A percentile compares a stretch with the other conserved stretches of the same genome.
Evolutionary conservation across 1,284 basidiomycete genomes (phyloP).

Genomic region (Erythrobasidium hasegawianum): DNA sequence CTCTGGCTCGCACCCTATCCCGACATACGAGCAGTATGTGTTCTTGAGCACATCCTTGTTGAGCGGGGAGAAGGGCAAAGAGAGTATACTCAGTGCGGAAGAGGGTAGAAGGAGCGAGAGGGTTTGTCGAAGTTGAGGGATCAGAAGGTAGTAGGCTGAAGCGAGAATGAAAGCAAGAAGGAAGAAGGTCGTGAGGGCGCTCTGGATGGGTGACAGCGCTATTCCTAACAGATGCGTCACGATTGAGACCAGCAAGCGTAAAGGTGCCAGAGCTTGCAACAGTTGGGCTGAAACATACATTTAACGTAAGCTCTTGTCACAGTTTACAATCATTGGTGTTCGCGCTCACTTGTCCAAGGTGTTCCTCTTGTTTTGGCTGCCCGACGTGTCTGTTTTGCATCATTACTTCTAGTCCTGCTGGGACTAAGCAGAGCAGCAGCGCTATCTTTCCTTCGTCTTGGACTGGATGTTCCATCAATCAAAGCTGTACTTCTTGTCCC

Average conservation of each 20-base stretch:
- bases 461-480: too few species aligned
- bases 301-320: background rate
- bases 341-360: background rate
- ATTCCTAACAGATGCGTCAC: background rate
- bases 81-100: background rate
- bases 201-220: background rate
- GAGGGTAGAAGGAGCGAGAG: background rate
- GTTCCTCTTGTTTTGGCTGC: background rate
- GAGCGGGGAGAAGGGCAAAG: background rate
- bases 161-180: background rate
- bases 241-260: background rate
- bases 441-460: too few species aligned
- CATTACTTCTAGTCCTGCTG: background rate
- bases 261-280: background rate
- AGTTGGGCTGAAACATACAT: background rate
- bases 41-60: background rate
- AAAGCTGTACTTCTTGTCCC: too few species aligned
- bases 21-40: background rate
- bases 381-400: background rate
- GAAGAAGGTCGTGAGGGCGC: background rate
- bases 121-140: background rate
- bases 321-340: background rate
- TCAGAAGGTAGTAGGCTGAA: background rate
- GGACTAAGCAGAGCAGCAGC: background rate
- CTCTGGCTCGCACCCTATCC: constrained; percentile 3